Percentiles rank a stretch among this genome's conserved stretches.
Evolutionary conservation across 1,284 basidiomycete genomes (phyloP).

Genomic region (Heterobasidion occidentale): DNA sequence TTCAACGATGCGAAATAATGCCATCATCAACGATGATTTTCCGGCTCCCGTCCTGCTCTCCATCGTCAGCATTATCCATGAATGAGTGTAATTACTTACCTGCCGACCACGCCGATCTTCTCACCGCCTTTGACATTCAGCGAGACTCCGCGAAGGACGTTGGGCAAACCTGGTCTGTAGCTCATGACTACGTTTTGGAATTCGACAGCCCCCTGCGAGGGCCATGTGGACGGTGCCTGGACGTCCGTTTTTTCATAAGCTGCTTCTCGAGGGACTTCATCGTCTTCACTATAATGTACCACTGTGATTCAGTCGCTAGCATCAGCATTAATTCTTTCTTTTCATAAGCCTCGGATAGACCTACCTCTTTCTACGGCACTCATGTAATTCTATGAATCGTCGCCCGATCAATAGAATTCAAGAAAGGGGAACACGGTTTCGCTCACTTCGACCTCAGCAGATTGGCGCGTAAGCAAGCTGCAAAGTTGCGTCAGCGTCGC

Average conservation of each 20-base stretch:
- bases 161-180: conserved; percentile 64
- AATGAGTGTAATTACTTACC: conserved; percentile 22
- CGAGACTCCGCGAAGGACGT: conserved; percentile 60
- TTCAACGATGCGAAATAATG: conserved; percentile 42
- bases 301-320: conserved; percentile 22
- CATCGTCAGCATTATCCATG: background rate
- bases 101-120: conserved; percentile 83
- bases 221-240: conserved; percentile 63
- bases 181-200: conserved; percentile 59
- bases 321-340: background rate
- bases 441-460: conserved; percentile 56
- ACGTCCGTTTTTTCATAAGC: conserved; percentile 55
- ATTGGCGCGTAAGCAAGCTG: conserved; percentile 48
- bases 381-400: conserved; percentile 67
- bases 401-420: background rate
- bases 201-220: conserved; percentile 50
- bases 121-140: conserved; percentile 69
- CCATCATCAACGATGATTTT: conserved; percentile 57
- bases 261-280: conserved; percentile 68
- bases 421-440: background rate
- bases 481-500: conserved; percentile 47
- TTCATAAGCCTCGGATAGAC: background rate
- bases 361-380: conserved; percentile 72
- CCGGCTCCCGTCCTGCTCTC: conserved; percentile 62
- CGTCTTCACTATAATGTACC: conserved; percentile 65